Percentiles rank a stretch among this genome's conserved stretches.
phyloP scores from a whole-genome alignment of 352 stramenopile species.

The Saprolegnia diclina region DNA sequence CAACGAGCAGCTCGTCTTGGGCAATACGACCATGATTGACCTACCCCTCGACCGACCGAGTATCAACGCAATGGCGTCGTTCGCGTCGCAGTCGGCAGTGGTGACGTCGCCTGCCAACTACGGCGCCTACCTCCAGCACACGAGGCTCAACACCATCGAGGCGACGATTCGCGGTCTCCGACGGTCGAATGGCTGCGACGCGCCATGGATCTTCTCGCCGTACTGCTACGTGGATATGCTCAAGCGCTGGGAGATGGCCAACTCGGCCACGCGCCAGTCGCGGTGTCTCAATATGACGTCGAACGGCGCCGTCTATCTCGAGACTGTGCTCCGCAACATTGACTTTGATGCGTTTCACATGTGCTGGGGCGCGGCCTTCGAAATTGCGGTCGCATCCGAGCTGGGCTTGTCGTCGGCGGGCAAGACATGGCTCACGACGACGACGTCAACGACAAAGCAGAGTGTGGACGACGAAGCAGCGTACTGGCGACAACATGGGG shows the following conservation, averaged over 20 bases:
- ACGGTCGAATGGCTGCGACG: background rate
- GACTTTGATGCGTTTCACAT: background rate
- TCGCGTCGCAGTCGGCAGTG: background rate
- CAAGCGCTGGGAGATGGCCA: conserved; percentile 6
- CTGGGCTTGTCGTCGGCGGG: background rate
- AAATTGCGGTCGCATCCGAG: conserved; percentile 1
- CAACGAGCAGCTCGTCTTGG: background rate
- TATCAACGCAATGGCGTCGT: background rate
- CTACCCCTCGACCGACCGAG: background rate
- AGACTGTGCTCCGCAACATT: conserved; percentile 5
- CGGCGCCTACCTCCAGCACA: background rate
- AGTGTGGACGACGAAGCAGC: too few species aligned
- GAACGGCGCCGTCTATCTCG: conserved; percentile 4
- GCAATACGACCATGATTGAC: background rate
- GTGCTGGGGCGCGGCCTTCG: conserved; percentile 1
- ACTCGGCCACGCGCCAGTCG: background rate
- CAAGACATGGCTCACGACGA: background rate
- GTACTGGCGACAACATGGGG: background rate
- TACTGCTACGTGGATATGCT: conserved; percentile 3
- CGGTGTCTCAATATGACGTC: background rate
- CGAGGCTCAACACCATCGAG: background rate
- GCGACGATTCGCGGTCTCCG: background rate
- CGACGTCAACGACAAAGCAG: too few species aligned
- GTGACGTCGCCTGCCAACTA: background rate
- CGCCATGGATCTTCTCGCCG: conserved; percentile 2